These are phyloP conservation scores for Alternaria arborescens DNA, from an alignment of 2,329 filamentous ascomycete species.

Conservation along the genomic window DNA sequence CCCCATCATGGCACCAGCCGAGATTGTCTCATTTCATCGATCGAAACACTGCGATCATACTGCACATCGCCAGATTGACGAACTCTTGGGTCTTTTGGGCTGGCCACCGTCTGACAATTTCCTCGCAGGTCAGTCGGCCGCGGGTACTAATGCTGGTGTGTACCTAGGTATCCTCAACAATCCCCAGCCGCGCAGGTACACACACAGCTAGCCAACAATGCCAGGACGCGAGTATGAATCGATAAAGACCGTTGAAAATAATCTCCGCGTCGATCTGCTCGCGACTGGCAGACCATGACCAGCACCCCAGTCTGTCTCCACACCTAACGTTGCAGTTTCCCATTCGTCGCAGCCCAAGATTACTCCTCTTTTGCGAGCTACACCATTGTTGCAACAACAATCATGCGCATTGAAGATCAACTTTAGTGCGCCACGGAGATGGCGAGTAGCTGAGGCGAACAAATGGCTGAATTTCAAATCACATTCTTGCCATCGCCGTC, in stretches of 20 bases:
- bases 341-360: constrained; percentile 13
- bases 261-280: constrained; percentile 26
- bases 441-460: constrained; percentile 2
- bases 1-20: constrained; percentile 4
- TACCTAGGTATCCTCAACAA: not conserved
- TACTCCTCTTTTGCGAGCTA: not conserved
- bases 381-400: constrained; percentile 11
- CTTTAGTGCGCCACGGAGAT: not conserved
- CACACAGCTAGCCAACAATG: constrained; percentile 8
- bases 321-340: constrained; percentile 9
- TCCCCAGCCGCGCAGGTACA: constrained; percentile 9
- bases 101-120: not conserved
- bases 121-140: constrained; percentile 1
- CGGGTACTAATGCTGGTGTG: constrained; percentile 1
- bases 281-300: not conserved
- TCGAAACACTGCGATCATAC: constrained; percentile 4
- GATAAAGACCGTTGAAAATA: constrained; percentile 16
- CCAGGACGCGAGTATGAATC: constrained; percentile 5
- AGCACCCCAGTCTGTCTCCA: constrained; percentile 7
- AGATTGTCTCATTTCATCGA: constrained; percentile 7
- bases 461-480: not conserved
- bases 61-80: constrained; percentile 1
- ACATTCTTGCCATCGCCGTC: not conserved
- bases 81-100: not conserved
- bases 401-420: constrained; percentile 8